Percentiles rank a stretch among this genome's conserved stretches.
Conservation (phyloP, 2,329 filamentous ascomycete species). For the Pestalotiopsis sp. region DNA sequence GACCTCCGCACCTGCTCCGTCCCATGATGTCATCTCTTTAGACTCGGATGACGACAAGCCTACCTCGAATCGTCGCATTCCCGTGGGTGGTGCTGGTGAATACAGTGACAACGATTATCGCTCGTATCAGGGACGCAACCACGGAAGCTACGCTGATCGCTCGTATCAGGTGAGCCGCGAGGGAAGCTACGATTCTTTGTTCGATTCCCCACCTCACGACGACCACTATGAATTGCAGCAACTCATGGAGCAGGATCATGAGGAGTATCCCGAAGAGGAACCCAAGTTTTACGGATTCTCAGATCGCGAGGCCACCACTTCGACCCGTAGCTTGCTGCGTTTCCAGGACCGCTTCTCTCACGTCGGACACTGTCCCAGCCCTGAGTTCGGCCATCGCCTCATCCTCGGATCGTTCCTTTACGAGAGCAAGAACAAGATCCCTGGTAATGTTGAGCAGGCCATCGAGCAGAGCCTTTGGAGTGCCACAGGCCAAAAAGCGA, state of each 20-base stretch:
- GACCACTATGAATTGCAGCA: background rate
- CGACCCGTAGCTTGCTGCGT: background rate
- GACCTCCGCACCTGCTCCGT: background rate
- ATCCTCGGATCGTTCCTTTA: conserved; percentile 14
- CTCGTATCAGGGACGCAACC: too few relatives aligned
- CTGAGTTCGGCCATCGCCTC: conserved; percentile 17
- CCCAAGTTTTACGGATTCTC: background rate
- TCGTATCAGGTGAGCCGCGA: too few relatives aligned
- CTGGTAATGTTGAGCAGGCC: background rate
- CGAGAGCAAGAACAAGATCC: conserved; percentile 5
- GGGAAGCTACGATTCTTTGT: too few relatives aligned
- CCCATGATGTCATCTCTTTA: background rate
- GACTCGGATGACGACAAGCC: background rate
- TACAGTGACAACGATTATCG: too few relatives aligned
- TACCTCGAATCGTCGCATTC: background rate
- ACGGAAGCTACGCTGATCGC: too few relatives aligned
- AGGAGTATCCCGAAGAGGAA: background rate
- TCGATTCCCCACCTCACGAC: too few relatives aligned
- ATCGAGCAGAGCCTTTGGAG: conserved; percentile 3
- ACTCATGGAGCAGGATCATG: background rate
- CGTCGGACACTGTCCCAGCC: conserved; percentile 3
- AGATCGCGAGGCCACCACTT: background rate
- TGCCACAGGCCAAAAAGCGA: background rate
- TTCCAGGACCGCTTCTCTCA: conserved; percentile 8
- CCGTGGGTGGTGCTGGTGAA: too few relatives aligned